Evolutionary conservation across 2,329 filamentous ascomycete species (phyloP).

Genomic region (Coniella lustricola): DNA sequence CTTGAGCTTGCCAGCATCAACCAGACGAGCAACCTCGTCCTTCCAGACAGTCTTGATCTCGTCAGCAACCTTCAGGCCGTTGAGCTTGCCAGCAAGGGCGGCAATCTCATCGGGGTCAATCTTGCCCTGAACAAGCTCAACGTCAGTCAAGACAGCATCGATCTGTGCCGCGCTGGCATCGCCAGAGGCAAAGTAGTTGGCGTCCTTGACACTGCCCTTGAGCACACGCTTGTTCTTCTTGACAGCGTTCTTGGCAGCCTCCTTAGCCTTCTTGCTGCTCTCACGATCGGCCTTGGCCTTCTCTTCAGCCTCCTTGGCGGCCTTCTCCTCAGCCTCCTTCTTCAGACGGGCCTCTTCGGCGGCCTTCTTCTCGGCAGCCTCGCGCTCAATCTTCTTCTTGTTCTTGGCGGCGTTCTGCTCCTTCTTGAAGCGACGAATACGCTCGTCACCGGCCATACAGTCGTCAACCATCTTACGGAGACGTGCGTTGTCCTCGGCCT

Average conservation of each 20-base stretch:
- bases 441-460: constrained; percentile 75
- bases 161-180: constrained; percentile 71
- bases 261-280: constrained; percentile 89
- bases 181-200: constrained; percentile 82
- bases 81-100: constrained; percentile 71
- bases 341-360: constrained; percentile 77
- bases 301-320: constrained; percentile 77
- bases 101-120: constrained; percentile 89
- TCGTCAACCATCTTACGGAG: constrained; percentile 88
- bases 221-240: constrained; percentile 99
- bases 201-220: constrained; percentile 89
- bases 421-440: constrained; percentile 95
- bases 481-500: constrained; percentile 92
- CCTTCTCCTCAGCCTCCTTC: constrained; percentile 76
- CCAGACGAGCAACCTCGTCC: constrained; percentile 69
- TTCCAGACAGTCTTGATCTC: constrained; percentile 83
- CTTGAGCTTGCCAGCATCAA: constrained; percentile 79
- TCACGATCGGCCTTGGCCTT: constrained; percentile 79
- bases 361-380: constrained; percentile 82
- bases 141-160: constrained; percentile 74
- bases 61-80: constrained; percentile 66
- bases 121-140: constrained; percentile 81
- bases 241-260: constrained; percentile 94
- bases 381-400: constrained; percentile 84
- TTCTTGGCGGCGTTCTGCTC: constrained; percentile 91